These are phyloP conservation scores for Pyrrhoderma lamaoense DNA, from an alignment of 1,284 basidiomycete species.

Conservation along the genomic window DNA sequence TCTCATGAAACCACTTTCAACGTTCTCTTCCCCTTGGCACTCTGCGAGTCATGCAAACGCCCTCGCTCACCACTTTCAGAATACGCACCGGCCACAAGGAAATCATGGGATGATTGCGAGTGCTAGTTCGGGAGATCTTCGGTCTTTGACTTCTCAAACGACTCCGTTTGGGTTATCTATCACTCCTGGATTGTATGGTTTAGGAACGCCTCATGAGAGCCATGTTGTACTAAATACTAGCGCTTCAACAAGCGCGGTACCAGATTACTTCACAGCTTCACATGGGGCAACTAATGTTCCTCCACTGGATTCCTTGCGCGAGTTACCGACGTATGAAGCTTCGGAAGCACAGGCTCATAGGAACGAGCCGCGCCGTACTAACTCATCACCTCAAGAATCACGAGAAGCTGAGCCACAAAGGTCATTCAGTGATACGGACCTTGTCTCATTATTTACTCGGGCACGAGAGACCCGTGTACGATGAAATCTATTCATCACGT, in stretches of 20 bases:
- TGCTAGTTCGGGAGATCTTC: slow-evolving; percentile 8
- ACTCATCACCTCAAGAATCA: background rate
- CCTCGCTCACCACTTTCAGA: slow-evolving; percentile 14
- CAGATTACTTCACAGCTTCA: slow-evolving; percentile 75
- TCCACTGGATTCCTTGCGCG: slow-evolving; percentile 66
- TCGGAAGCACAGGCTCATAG: slow-evolving; percentile 8
- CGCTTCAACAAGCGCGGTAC: slow-evolving; percentile 45
- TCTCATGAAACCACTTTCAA: slow-evolving; percentile 55
- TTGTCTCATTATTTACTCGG: slow-evolving; percentile 6
- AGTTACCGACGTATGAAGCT: slow-evolving; percentile 79
- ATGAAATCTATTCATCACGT: background rate
- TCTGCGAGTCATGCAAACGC: slow-evolving; percentile 25
- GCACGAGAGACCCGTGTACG: background rate
- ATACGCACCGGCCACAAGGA: too few relatives aligned
- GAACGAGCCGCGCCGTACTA: background rate
- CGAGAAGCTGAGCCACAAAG: slow-evolving; percentile 9
- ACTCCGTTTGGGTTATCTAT: too few relatives aligned
- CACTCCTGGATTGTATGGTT: too few relatives aligned
- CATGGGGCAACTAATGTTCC: slow-evolving; percentile 73
- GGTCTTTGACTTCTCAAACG: too few relatives aligned
- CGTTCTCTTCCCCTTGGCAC: slow-evolving; percentile 31
- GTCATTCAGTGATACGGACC: slow-evolving; percentile 15
- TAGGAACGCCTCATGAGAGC: too few relatives aligned
- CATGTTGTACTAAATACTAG: background rate
- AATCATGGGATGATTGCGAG: slow-evolving; percentile 2